Evolutionary conservation across 2,329 filamentous ascomycete species (phyloP).

Genomic region (Cladorrhinum sp.): DNA sequence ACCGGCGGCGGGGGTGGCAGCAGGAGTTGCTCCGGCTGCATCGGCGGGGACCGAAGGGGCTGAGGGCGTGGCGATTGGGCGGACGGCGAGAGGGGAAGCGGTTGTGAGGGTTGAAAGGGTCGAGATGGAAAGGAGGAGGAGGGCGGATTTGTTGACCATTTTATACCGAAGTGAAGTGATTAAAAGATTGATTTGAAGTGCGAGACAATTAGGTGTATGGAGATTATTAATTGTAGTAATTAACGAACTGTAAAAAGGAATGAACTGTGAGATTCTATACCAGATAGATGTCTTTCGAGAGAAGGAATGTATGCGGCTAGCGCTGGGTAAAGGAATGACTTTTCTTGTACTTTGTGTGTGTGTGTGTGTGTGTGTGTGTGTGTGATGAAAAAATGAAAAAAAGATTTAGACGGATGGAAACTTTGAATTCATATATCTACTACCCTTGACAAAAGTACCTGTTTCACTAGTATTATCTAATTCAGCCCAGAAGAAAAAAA

Average conservation of each 20-base stretch:
- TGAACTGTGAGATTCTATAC: background rate
- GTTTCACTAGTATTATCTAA: background rate
- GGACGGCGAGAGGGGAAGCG: background rate
- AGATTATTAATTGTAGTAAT: too few relatives aligned
- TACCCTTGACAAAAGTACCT: background rate
- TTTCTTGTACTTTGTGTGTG: too few relatives aligned
- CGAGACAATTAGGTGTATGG: too few relatives aligned
- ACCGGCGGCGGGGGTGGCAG: background rate
- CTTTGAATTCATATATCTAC: background rate
- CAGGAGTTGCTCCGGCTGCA: background rate
- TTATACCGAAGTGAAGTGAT: background rate
- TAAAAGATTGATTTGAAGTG: too few relatives aligned
- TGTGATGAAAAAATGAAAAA: background rate
- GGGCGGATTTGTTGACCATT: background rate
- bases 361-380: too few relatives aligned
- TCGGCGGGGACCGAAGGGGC: background rate
- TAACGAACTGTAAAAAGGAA: background rate
- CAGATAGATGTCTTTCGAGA: background rate
- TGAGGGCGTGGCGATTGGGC: background rate
- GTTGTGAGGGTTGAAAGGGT: background rate
- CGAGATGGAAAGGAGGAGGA: background rate
- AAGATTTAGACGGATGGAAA: background rate
- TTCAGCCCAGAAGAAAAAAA: too few relatives aligned
- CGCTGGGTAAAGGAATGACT: background rate
- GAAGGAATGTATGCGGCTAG: background rate